These are phyloP conservation scores for Leptomonas seymouri DNA, from an alignment of 208 protist genomes.

Conservation along the genomic window DNA sequence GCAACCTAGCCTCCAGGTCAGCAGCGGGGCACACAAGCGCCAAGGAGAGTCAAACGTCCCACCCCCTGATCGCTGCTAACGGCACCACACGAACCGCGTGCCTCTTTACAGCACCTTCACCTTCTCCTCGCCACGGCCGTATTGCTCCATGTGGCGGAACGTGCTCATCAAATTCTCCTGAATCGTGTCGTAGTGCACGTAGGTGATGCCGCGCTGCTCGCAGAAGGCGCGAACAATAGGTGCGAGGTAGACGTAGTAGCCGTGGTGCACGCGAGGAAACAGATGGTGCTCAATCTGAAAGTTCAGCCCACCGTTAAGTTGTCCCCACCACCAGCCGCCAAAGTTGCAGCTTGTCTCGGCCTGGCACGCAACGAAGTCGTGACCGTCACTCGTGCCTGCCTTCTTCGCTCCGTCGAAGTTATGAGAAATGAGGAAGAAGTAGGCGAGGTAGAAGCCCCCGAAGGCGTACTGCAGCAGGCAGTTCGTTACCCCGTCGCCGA, in stretches of 20 bases:
- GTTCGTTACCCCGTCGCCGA: slow-evolving; percentile 40
- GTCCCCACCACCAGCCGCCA: slow-evolving; percentile 74
- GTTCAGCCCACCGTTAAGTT: slow-evolving; percentile 86
- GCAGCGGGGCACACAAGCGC: no score
- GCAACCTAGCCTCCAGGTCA: no score
- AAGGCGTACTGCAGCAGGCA: slow-evolving; percentile 68
- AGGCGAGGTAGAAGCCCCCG: slow-evolving; percentile 82
- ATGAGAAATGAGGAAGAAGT: slow-evolving; percentile 86
- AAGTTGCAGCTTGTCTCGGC: slow-evolving; percentile 79
- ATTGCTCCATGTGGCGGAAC: slow-evolving; percentile 63
- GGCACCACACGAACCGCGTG: neutral
- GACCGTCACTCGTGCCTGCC: slow-evolving; percentile 45
- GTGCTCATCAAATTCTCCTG: slow-evolving; percentile 70
- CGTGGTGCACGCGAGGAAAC: slow-evolving; percentile 84
- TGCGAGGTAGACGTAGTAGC: slow-evolving; percentile 77
- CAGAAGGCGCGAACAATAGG: slow-evolving; percentile 73
- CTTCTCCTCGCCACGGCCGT: slow-evolving; percentile 58
- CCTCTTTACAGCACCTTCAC: slow-evolving; percentile 19
- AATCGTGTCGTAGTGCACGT: slow-evolving; percentile 75
- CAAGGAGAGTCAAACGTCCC: no score
- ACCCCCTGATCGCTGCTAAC: no score
- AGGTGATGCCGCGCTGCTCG: slow-evolving; percentile 62
- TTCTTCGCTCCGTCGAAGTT: slow-evolving; percentile 83
- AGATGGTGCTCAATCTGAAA: slow-evolving; percentile 92
- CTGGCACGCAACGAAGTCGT: slow-evolving; percentile 70